These are phyloP conservation scores for Ustilago lituana DNA, from an alignment of 1,284 basidiomycete genomes.

Conservation along the genomic window DNA sequence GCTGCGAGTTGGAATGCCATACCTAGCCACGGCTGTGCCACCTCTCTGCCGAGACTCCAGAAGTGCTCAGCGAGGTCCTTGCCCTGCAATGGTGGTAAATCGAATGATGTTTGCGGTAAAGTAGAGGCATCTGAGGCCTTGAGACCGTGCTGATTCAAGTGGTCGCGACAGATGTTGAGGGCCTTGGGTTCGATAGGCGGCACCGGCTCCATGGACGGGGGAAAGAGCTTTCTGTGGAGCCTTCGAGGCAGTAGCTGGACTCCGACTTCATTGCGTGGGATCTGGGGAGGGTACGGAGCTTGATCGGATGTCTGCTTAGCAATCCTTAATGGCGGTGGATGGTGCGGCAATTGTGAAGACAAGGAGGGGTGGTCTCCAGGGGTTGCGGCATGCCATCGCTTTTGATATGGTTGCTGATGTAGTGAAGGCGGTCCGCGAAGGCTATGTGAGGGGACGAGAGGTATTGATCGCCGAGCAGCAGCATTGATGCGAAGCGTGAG, in stretches of 20 bases:
- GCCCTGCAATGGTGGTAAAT: constrained; percentile 85
- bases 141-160: constrained; percentile 81
- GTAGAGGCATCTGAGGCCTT: constrained; percentile 82
- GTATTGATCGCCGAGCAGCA: not conserved
- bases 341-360: constrained; percentile 1
- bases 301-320: not conserved
- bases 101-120: constrained; percentile 80
- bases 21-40: constrained; percentile 82
- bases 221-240: constrained; percentile 86
- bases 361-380: constrained; percentile 20
- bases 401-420: constrained; percentile 14
- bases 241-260: constrained; percentile 87
- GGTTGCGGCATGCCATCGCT: constrained; percentile 34
- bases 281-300: not conserved
- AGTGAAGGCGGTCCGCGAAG: not conserved
- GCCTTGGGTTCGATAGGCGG: constrained; percentile 75
- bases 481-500: not conserved
- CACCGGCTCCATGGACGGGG: constrained; percentile 72
- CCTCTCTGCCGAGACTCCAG: constrained; percentile 77
- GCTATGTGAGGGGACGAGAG: not conserved
- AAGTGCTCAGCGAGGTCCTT: constrained; percentile 88
- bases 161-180: constrained; percentile 80
- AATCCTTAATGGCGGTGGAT: constrained; percentile 10
- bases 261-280: constrained; percentile 79
- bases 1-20: constrained; percentile 77